phyloP scores from a whole-genome alignment of 192 early-diverging fungal genomes.

The Lobosporangium transversale region DNA sequence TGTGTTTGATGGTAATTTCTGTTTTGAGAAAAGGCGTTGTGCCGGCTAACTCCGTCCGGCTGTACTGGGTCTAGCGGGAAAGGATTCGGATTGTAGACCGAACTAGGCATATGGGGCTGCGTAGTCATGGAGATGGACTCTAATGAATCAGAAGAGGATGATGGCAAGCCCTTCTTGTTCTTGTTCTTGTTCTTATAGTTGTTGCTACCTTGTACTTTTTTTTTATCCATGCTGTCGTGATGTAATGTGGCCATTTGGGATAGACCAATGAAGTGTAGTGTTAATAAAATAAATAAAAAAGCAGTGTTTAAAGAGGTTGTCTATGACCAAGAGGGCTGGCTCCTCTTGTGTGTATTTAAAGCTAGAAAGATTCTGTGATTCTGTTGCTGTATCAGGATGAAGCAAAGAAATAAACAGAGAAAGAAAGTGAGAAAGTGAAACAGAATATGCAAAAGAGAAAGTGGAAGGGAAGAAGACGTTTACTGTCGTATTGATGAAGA shows the following conservation, averaged over 20 bases:
- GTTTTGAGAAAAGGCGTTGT: slow-evolving; percentile 12
- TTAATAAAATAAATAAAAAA: background rate
- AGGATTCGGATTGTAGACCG: slow-evolving; percentile 37
- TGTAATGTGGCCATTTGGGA: background rate
- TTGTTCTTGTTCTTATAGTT: slow-evolving; percentile 14
- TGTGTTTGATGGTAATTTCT: background rate
- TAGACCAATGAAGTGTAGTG: background rate
- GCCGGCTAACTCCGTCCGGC: slow-evolving; percentile 23
- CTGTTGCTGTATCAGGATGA: background rate
- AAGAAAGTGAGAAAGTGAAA: background rate
- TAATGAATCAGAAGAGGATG: slow-evolving; percentile 23
- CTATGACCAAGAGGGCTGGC: slow-evolving; percentile 10
- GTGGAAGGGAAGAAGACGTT: slow-evolving; percentile 2
- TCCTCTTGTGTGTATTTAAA: slow-evolving; percentile 22
- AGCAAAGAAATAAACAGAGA: background rate
- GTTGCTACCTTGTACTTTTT: slow-evolving; percentile 18
- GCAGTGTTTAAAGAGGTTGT: background rate
- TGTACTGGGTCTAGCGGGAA: slow-evolving; percentile 42
- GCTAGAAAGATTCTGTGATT: background rate
- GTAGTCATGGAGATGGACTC: slow-evolving; percentile 27
- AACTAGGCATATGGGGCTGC: slow-evolving; percentile 30
- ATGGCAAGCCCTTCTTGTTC: too few species aligned
- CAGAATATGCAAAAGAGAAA: background rate
- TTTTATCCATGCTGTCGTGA: slow-evolving; percentile 21
- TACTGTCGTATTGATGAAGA: too few species aligned